Conservation (phyloP, 148 eudicot genomes). For the Diospyros kaki region DNA sequence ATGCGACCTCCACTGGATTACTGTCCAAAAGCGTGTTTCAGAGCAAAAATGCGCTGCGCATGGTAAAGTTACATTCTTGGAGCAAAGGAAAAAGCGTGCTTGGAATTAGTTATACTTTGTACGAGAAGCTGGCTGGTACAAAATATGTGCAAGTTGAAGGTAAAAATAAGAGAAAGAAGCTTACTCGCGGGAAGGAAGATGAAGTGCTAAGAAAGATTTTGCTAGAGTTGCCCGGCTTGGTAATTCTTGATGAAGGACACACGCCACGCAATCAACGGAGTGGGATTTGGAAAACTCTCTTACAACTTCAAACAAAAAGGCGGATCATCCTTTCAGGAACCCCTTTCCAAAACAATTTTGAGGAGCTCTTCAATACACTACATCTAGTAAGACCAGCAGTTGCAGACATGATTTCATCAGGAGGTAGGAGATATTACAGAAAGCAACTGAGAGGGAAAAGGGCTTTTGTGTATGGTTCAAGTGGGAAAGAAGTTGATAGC, state of each 20-base stretch:
- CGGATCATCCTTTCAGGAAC: constrained; percentile 64
- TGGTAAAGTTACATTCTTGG: constrained; percentile 50
- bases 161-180: background rate
- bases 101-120: constrained; percentile 55
- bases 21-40: background rate
- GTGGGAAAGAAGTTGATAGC: background rate
- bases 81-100: constrained; percentile 32
- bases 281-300: constrained; percentile 39
- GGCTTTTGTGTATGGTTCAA: background rate
- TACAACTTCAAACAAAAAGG: constrained; percentile 35
- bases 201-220: constrained; percentile 25
- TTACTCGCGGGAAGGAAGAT: background rate
- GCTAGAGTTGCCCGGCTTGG: constrained; percentile 33
- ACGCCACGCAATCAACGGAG: constrained; percentile 58
- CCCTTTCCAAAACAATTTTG: constrained; percentile 66
- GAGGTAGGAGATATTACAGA: background rate
- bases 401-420: constrained; percentile 14
- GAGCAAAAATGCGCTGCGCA: constrained; percentile 12
- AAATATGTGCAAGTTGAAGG: background rate
- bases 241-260: constrained; percentile 76
- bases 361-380: constrained; percentile 52
- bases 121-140: constrained; percentile 35
- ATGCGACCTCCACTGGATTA: background rate
- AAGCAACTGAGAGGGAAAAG: background rate
- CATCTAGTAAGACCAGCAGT: constrained; percentile 43